A percentile compares a stretch with the other conserved stretches of the same genome.
Evolutionary conservation across 345 rosid species (phyloP).

Genomic region (Hibiscus mutabilis): DNA sequence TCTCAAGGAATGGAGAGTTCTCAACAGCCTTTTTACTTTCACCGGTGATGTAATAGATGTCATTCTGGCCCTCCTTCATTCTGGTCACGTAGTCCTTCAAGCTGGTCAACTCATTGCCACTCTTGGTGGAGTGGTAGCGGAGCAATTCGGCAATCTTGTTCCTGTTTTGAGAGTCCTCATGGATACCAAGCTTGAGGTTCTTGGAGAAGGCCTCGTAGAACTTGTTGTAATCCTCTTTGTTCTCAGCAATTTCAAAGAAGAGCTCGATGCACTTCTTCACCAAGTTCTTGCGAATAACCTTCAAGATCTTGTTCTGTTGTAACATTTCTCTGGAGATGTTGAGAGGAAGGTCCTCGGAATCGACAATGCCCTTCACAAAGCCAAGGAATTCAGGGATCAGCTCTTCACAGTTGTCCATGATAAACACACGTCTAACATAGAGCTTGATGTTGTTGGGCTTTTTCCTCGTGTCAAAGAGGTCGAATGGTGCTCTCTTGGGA

Average conservation of each 20-base stretch:
- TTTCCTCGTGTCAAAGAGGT: constrained; percentile 85
- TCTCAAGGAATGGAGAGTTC: constrained; percentile 94
- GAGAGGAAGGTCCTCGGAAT: constrained; percentile 85
- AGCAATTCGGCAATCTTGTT: constrained; percentile 75
- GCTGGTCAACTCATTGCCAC: constrained; percentile 84
- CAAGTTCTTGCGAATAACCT: constrained; percentile 90
- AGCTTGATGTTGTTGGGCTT: constrained; percentile 92
- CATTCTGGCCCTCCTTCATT: constrained; percentile 87
- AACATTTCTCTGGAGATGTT: constrained; percentile 80
- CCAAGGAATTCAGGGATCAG: constrained; percentile 78
- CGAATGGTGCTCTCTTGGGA: constrained; percentile 89
- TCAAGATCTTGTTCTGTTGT: constrained; percentile 89
- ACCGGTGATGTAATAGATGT: constrained; percentile 80
- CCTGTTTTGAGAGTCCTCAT: constrained; percentile 76
- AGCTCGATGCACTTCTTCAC: no score
- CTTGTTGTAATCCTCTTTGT: constrained; percentile 88
- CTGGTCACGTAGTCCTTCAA: constrained; percentile 89
- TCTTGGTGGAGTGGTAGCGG: constrained; percentile 86
- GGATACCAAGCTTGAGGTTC: constrained; percentile 85
- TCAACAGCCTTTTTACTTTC: constrained; percentile 93
- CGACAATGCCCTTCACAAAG: constrained; percentile 85
- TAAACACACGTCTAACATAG: constrained; percentile 83
- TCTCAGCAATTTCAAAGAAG: no score
- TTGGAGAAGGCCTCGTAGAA: constrained; percentile 88
- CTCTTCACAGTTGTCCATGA: constrained; percentile 96